These are phyloP conservation scores for Acer negundo DNA, from an alignment of 345 rosid genomes.

Conservation along the genomic window DNA sequence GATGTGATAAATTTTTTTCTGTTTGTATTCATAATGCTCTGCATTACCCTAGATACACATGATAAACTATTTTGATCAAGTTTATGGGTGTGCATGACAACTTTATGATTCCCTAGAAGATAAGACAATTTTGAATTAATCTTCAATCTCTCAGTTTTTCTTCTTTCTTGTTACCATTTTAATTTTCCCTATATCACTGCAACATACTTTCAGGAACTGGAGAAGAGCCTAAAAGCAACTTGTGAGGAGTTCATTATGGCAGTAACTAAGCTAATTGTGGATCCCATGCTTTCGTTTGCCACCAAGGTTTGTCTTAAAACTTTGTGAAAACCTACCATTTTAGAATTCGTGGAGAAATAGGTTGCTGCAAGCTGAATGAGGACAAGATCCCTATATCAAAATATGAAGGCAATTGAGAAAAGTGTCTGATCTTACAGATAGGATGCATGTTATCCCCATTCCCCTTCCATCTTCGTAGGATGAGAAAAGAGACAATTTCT, in stretches of 20 bases:
- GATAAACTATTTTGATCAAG: not conserved
- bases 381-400: not conserved
- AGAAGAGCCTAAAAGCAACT: constrained; percentile 90
- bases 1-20: not conserved
- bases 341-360: constrained; percentile 5
- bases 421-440: not conserved
- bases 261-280: constrained; percentile 91
- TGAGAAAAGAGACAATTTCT: not conserved
- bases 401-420: not conserved
- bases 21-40: not conserved
- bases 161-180: not conserved
- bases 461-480: not conserved
- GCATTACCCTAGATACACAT: not conserved
- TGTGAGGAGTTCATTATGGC: constrained; percentile 99
- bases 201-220: constrained; percentile 69
- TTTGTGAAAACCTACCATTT: not conserved
- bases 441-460: not conserved
- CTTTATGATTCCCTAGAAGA: not conserved
- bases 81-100: not conserved
- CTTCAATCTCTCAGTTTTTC: not conserved
- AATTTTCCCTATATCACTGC: not conserved
- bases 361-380: constrained; percentile 5
- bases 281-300: constrained; percentile 98
- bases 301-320: constrained; percentile 65
- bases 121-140: not conserved